phyloP scores from a whole-genome alignment of 306 rosid genomes.

The Myrica gale region DNA sequence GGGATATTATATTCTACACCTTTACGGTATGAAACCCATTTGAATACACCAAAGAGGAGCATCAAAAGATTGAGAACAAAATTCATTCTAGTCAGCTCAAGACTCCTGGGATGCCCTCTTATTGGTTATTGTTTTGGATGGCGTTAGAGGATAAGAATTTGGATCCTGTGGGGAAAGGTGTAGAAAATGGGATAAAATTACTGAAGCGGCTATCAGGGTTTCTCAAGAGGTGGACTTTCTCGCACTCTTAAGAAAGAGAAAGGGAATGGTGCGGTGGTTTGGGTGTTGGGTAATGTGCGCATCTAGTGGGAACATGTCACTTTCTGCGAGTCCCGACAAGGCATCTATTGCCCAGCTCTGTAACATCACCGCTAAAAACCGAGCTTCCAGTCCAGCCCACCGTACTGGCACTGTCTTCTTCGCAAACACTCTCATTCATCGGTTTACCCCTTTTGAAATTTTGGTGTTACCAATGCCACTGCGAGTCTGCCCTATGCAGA shows the following conservation, averaged over 20 bases:
- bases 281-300: slow-evolving; percentile 48
- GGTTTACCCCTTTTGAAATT: neutral
- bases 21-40: neutral
- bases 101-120: neutral
- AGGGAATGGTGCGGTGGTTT: neutral
- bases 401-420: neutral
- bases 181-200: neutral
- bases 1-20: neutral
- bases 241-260: neutral
- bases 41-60: neutral
- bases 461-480: slow-evolving; percentile 8
- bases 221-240: slow-evolving; percentile 13
- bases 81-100: neutral
- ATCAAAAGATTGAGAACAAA: neutral
- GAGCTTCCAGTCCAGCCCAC: slow-evolving; percentile 1
- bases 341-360: slow-evolving; percentile 31
- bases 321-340: slow-evolving; percentile 41
- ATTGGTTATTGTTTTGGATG: neutral
- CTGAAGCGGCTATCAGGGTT: neutral
- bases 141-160: too few relatives aligned
- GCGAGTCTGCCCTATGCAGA: too few relatives aligned
- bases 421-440: neutral
- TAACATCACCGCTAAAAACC: slow-evolving; percentile 37
- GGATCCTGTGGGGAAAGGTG: neutral
- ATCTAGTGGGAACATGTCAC: slow-evolving; percentile 49